Evolutionary conservation across 73 alveolate genomes (phyloP).

Genomic region (Paramecium biaurelia): DNA sequence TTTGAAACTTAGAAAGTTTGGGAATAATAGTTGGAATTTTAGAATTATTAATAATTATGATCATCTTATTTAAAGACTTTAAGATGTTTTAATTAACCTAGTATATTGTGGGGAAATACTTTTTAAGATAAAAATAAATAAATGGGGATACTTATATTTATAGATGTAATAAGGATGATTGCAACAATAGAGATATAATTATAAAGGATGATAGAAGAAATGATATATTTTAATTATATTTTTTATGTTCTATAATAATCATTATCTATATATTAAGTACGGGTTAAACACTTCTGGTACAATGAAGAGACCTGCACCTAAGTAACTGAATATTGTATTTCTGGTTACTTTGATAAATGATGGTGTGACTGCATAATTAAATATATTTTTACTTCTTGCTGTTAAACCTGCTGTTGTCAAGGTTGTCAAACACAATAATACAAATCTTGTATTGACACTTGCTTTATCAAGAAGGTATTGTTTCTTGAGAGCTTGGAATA

Average conservation of each 20-base stretch:
- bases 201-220: no score
- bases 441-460: background rate
- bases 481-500: background rate
- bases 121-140: no score
- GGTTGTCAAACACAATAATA: background rate
- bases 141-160: no score
- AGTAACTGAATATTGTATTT: background rate
- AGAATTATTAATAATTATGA: no score
- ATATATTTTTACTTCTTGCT: background rate
- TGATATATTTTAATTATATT: background rate
- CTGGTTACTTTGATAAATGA: conserved; percentile 14
- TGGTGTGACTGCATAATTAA: background rate
- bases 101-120: no score
- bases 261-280: conserved; percentile 14
- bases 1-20: no score
- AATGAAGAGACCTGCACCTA: conserved; percentile 2
- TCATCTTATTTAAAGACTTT: no score
- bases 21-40: no score
- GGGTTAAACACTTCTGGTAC: conserved; percentile 55
- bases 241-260: background rate
- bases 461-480: background rate
- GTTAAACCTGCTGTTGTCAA: conserved; percentile 1
- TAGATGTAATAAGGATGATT: no score
- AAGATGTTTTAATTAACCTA: no score
- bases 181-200: no score